Conservation (phyloP, 805 yeast genomes). For the Yamadazyma kitorensis region DNA sequence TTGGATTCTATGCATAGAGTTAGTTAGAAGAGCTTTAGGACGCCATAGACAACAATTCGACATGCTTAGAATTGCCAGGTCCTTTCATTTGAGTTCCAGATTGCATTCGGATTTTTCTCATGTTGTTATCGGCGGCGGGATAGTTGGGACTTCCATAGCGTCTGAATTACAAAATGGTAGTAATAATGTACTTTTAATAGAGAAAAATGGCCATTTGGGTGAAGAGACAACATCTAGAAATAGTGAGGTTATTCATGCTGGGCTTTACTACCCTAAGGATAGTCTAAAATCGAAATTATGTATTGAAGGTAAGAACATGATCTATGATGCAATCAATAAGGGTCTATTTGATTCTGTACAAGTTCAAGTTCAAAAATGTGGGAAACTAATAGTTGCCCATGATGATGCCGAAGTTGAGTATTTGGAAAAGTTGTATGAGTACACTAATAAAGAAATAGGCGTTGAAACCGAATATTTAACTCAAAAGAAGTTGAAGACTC, state of each 20-base stretch:
- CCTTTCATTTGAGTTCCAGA: not conserved
- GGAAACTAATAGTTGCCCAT: slow-evolving; percentile 88
- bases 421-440: slow-evolving; percentile 50
- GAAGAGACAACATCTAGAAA: slow-evolving; percentile 85
- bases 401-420: slow-evolving; percentile 58
- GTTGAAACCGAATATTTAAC: slow-evolving; percentile 59
- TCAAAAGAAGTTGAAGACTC: slow-evolving; percentile 36
- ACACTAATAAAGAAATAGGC: slow-evolving; percentile 45
- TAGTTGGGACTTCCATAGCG: slow-evolving; percentile 79
- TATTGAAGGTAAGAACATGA: slow-evolving; percentile 65
- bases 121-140: slow-evolving; percentile 80
- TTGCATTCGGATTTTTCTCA: slow-evolving; percentile 55
- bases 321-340: slow-evolving; percentile 51
- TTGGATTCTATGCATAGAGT: no score
- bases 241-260: slow-evolving; percentile 93
- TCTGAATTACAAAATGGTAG: slow-evolving; percentile 54
- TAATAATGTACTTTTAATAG: slow-evolving; percentile 61
- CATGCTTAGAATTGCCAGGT: not conserved
- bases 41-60: no score
- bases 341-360: slow-evolving; percentile 22
- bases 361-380: slow-evolving; percentile 63
- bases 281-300: slow-evolving; percentile 70
- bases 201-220: slow-evolving; percentile 64
- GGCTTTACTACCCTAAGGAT: slow-evolving; percentile 72
- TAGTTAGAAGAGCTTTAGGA: no score